Percentiles rank a stretch among this genome's conserved stretches.
Evolutionary conservation across 169 alveolate genomes (phyloP).

Genomic region (Amoebophrya sp.): DNA sequence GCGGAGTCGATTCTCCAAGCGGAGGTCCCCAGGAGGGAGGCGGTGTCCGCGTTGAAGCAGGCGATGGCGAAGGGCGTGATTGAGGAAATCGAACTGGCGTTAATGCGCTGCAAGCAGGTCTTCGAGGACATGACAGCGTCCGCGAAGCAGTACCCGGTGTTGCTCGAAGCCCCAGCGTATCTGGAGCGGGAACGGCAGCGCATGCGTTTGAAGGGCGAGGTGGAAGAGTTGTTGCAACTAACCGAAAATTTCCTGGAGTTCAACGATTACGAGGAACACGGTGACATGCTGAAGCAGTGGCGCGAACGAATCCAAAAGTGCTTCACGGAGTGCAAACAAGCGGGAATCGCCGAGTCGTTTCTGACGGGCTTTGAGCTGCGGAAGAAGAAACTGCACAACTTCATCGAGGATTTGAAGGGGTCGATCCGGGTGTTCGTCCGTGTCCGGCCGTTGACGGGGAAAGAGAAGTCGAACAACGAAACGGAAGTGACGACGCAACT

Average conservation of each 20-base stretch:
- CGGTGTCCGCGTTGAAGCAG: background rate
- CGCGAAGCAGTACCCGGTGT: background rate
- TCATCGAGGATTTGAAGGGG: constrained; percentile 42
- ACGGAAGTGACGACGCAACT: background rate
- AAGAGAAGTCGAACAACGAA: constrained; percentile 29
- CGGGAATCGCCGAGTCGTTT: background rate
- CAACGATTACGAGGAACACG: background rate
- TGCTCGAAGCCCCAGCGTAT: background rate
- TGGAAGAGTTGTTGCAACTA: background rate
- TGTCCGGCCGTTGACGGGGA: constrained; percentile 40
- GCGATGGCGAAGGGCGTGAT: background rate
- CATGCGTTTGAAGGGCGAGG: background rate
- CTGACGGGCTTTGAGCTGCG: background rate
- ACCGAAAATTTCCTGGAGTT: background rate
- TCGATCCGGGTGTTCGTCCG: constrained; percentile 45
- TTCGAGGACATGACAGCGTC: background rate
- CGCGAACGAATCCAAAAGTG: background rate
- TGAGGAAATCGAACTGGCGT: background rate
- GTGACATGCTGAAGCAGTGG: background rate
- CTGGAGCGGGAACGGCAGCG: background rate
- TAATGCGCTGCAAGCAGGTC: background rate
- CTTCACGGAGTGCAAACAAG: background rate
- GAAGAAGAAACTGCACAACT: constrained; percentile 25
- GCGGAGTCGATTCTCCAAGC: background rate
- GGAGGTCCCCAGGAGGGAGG: background rate